phyloP scores from a whole-genome alignment of 345 rosid genomes.

The Eutrema heterophyllum region DNA sequence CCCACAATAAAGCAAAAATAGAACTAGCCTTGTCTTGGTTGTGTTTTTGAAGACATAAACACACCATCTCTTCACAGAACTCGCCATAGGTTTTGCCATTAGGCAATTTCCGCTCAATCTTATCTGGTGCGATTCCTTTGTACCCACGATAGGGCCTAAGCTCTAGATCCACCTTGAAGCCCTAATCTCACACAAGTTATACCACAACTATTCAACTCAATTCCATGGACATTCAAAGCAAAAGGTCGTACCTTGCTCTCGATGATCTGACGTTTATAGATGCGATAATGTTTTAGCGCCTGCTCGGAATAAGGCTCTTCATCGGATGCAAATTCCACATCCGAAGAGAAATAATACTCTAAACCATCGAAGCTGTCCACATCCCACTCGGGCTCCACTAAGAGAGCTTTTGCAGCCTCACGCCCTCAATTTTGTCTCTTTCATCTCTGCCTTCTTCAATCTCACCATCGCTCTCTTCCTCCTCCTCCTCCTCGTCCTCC shows the following conservation, averaged over 20 bases:
- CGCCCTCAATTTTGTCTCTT: not conserved
- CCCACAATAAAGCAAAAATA: not conserved
- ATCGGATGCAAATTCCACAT: not conserved
- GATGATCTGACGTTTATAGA: not conserved
- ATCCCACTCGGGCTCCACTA: conserved; percentile 1
- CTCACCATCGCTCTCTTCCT: not conserved
- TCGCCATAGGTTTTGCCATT: no score
- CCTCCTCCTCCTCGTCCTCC: no score
- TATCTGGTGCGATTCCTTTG: not conserved
- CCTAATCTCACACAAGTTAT: not conserved
- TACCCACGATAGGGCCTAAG: not conserved
- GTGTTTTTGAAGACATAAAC: not conserved
- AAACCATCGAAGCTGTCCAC: not conserved
- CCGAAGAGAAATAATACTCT: not conserved
- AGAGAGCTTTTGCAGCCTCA: not conserved
- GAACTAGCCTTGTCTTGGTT: not conserved
- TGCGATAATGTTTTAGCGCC: not conserved
- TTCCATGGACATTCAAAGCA: not conserved
- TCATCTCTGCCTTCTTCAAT: not conserved
- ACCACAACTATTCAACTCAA: no score
- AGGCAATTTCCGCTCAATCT: no score
- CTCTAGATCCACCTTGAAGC: not conserved
- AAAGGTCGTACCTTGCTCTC: not conserved
- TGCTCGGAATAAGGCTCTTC: not conserved
- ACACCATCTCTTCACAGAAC: no score